phyloP scores from a whole-genome alignment of 192 early-diverging fungal species.

The Coemansia aciculifera region DNA sequence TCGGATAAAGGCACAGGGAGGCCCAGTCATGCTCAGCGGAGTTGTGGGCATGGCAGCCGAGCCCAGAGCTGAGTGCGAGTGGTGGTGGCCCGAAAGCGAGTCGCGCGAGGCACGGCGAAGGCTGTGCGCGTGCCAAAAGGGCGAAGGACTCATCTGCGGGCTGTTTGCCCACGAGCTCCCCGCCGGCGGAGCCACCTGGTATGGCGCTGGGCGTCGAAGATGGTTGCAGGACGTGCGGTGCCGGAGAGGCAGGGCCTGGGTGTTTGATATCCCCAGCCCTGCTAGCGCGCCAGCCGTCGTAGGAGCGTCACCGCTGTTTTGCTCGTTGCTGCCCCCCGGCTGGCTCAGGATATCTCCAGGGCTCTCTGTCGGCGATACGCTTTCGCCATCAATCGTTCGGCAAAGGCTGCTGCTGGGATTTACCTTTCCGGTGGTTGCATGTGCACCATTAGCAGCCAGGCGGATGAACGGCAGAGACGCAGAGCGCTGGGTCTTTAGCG shows the following conservation, averaged over 20 bases:
- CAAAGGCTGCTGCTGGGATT: constrained; percentile 43
- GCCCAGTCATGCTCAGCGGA: not conserved
- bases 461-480: constrained; percentile 53
- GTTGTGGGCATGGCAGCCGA: constrained; percentile 4
- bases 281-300: constrained; percentile 8
- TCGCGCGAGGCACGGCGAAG: constrained; percentile 46
- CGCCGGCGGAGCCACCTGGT: constrained; percentile 34
- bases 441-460: constrained; percentile 6
- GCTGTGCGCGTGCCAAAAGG: constrained; percentile 37
- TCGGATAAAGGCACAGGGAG: constrained; percentile 19
- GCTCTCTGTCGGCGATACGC: constrained; percentile 9
- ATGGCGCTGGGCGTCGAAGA: constrained; percentile 49
- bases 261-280: constrained; percentile 36
- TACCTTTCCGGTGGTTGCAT: constrained; percentile 7
- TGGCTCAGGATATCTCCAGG: not conserved
- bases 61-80: constrained; percentile 13
- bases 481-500: constrained; percentile 52
- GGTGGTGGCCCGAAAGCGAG: constrained; percentile 19
- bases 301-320: not conserved
- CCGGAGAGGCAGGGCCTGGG: constrained; percentile 40
- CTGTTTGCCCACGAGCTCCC: constrained; percentile 40
- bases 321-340: not conserved
- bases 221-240: constrained; percentile 46
- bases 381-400: constrained; percentile 28
- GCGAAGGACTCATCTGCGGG: constrained; percentile 45